Evolutionary conservation across 345 rosid genomes (phyloP).

Genomic region (Melastoma malabathricum): DNA sequence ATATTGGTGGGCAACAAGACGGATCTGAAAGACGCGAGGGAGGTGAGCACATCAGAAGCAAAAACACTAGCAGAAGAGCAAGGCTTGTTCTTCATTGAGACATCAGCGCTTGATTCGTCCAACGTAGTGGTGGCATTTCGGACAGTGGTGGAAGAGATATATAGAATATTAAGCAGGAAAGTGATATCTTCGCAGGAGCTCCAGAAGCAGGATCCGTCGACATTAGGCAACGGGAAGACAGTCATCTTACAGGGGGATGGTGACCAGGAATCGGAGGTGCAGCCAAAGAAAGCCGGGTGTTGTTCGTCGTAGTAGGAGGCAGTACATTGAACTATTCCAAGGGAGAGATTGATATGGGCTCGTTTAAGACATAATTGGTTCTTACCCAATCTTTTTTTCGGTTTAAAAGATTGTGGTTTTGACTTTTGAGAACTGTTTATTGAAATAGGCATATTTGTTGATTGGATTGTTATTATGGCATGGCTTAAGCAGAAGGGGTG

Average conservation of each 20-base stretch:
- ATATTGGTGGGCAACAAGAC: slow-evolving; percentile 86
- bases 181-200: slow-evolving; percentile 75
- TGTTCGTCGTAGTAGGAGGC: slow-evolving; percentile 17
- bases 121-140: slow-evolving; percentile 82
- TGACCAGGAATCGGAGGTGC: slow-evolving; percentile 8
- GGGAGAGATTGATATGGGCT: too few species aligned
- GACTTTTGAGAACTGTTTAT: neutral
- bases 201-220: slow-evolving; percentile 37
- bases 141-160: slow-evolving; percentile 88
- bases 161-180: slow-evolving; percentile 75
- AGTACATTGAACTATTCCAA: too few species aligned
- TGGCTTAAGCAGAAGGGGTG: too few species aligned
- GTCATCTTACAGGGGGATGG: slow-evolving; percentile 42
- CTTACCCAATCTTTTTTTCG: too few species aligned
- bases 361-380: too few species aligned
- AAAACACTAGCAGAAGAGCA: slow-evolving; percentile 78
- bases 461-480: too few species aligned
- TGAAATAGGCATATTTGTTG: too few species aligned
- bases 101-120: slow-evolving; percentile 91
- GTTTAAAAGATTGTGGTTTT: too few species aligned
- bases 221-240: slow-evolving; percentile 55
- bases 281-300: slow-evolving; percentile 43
- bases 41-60: slow-evolving; percentile 75
- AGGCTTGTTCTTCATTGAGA: slow-evolving; percentile 87
- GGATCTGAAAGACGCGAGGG: slow-evolving; percentile 85